These are phyloP conservation scores for Apiotrichum gamsii DNA, from an alignment of 1,284 basidiomycete genomes.

Conservation along the genomic window DNA sequence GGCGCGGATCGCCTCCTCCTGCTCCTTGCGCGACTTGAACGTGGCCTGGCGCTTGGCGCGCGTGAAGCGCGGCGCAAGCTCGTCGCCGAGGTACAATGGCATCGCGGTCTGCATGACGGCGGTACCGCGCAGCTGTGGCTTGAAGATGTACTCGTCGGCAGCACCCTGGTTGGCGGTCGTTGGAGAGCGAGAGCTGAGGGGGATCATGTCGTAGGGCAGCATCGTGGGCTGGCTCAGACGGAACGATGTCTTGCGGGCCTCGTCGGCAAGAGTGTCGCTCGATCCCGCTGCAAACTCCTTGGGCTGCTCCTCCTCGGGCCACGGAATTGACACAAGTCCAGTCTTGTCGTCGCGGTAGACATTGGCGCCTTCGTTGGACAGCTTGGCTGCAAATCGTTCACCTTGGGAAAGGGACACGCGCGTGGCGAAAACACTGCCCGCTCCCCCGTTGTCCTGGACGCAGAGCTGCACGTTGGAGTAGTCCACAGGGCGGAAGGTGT, in stretches of 20 bases:
- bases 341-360: too few relatives aligned
- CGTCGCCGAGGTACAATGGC: conserved; percentile 45
- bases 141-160: conserved; percentile 26
- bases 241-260: conserved; percentile 11
- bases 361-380: too few relatives aligned
- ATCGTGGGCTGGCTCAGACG: conserved; percentile 4
- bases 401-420: conserved; percentile 34
- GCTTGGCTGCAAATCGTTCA: conserved; percentile 37
- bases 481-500: conserved; percentile 33
- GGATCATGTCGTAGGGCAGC: conserved; percentile 13
- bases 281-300: conserved; percentile 6
- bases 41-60: conserved; percentile 35
- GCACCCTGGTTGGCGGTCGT: conserved; percentile 18
- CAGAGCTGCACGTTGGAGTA: conserved; percentile 46
- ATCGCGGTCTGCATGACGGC: conserved; percentile 34
- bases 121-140: conserved; percentile 6
- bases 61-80: conserved; percentile 42
- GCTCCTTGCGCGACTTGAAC: conserved; percentile 28
- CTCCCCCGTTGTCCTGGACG: conserved; percentile 24
- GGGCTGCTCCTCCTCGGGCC: conserved; percentile 19
- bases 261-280: conserved; percentile 19
- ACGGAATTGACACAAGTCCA: conserved; percentile 27
- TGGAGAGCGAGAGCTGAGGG: conserved; percentile 23
- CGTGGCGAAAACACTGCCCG: conserved; percentile 34
- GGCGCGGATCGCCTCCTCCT: conserved; percentile 22